phyloP scores from a whole-genome alignment of 2,329 filamentous ascomycete genomes.

The Orbilia oligospora region DNA sequence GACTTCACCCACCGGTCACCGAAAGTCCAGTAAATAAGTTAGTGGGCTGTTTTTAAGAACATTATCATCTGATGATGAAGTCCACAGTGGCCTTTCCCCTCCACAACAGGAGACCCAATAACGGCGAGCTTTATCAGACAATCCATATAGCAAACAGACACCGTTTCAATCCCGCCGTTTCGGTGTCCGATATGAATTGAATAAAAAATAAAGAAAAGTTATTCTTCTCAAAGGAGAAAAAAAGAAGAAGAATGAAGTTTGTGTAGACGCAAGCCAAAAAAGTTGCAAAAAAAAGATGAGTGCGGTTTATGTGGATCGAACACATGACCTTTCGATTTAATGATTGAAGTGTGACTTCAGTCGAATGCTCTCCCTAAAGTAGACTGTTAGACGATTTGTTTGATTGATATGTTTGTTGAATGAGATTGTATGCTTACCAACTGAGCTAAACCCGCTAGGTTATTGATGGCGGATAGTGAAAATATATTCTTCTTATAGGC shows the following conservation, averaged over 20 bases:
- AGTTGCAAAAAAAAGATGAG: not conserved
- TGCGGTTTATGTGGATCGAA: slow-evolving; percentile 51
- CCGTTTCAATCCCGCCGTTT: not conserved
- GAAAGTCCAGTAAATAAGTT: not conserved
- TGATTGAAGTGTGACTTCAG: slow-evolving; percentile 41
- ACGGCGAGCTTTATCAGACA: not conserved
- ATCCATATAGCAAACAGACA: not conserved
- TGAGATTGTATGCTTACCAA: slow-evolving; percentile 19
- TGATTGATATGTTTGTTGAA: no score
- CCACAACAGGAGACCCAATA: no score
- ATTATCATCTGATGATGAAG: not conserved
- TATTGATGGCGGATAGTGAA: no score
- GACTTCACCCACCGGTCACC: not conserved
- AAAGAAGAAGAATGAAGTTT: no score
- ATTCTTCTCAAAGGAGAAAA: no score
- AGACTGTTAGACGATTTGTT: not conserved
- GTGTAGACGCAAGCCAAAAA: no score
- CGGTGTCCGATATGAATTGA: not conserved
- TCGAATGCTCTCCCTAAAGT: slow-evolving; percentile 12
- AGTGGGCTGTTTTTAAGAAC: not conserved
- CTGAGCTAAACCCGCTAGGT: slow-evolving; percentile 24
- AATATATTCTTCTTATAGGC: no score
- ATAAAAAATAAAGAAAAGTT: no score
- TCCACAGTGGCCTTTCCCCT: not conserved
- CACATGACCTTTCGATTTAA: slow-evolving; percentile 41